These are phyloP conservation scores for Grifola frondosa DNA, from an alignment of 1,284 basidiomycete genomes.

Conservation along the genomic window DNA sequence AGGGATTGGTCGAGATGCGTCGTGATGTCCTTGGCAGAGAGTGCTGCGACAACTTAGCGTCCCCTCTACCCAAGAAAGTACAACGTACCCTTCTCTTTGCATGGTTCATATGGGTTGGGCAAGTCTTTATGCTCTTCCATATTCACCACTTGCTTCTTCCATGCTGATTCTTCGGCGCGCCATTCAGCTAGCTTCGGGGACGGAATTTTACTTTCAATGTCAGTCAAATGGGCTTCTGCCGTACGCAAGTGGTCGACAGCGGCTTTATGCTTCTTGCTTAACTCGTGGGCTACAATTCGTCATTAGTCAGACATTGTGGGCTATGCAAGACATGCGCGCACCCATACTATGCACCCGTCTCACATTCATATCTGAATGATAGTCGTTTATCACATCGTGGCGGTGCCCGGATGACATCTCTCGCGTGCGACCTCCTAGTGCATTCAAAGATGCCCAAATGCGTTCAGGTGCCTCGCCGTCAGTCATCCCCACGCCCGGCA, in stretches of 20 bases:
- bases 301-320: too few relatives aligned
- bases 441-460: conserved; percentile 16
- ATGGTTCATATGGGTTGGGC: conserved; percentile 1
- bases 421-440: conserved; percentile 12
- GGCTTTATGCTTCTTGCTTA: background rate
- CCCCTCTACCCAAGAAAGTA: too few relatives aligned
- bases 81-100: background rate
- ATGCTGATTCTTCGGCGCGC: too few relatives aligned
- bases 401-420: conserved; percentile 23
- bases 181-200: background rate
- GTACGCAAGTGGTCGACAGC: background rate
- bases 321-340: too few relatives aligned
- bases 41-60: background rate
- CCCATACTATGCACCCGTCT: background rate
- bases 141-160: conserved; percentile 1
- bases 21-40: background rate
- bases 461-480: conserved; percentile 23
- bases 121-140: background rate
- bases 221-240: background rate
- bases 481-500: conserved; percentile 13
- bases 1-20: too few relatives aligned
- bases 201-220: background rate
- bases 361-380: background rate
- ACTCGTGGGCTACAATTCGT: background rate
- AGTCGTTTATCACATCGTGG: conserved; percentile 24